A percentile compares a stretch with the other conserved stretches of the same genome.
These are phyloP conservation scores for Nidula niveotomentosa DNA, from an alignment of 1,284 basidiomycete genomes.

Conservation along the genomic window DNA sequence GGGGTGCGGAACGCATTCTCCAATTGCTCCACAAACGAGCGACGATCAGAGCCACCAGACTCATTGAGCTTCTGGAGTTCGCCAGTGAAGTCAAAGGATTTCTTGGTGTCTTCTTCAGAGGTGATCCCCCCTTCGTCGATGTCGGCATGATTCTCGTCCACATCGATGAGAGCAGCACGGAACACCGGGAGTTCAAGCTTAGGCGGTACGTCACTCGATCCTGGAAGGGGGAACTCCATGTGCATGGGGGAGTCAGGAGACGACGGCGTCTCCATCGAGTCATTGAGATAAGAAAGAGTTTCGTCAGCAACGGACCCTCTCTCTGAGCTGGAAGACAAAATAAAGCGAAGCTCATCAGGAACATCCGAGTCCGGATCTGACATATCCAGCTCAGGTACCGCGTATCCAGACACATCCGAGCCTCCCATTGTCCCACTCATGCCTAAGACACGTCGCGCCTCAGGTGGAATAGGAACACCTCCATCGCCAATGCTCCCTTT, in stretches of 20 bases:
- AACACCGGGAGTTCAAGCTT: conserved; percentile 37
- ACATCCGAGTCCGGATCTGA: conserved; percentile 74
- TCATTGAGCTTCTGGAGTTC: conserved; percentile 73
- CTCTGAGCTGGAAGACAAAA: conserved; percentile 53
- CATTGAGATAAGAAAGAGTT: conserved; percentile 36
- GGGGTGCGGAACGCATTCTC: conserved; percentile 79
- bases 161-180: conserved; percentile 41
- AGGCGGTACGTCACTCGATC: conserved; percentile 7
- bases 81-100: conserved; percentile 85
- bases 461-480: conserved; percentile 41
- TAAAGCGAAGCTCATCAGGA: conserved; percentile 68
- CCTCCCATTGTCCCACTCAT: conserved; percentile 66
- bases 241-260: neutral
- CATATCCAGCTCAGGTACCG: conserved; percentile 40
- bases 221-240: neutral
- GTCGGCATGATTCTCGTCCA: conserved; percentile 43
- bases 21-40: conserved; percentile 81
- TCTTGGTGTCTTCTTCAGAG: conserved; percentile 66
- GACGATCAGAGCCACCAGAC: conserved; percentile 63
- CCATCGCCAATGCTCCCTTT: conserved; percentile 19
- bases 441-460: conserved; percentile 54
- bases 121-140: conserved; percentile 41
- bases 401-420: conserved; percentile 42
- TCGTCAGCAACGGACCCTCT: conserved; percentile 36
- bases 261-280: conserved; percentile 1